Percentiles rank a stretch among this genome's conserved stretches.
Evolutionary conservation across 306 rosid genomes (phyloP).

Genomic region (Casuarina glauca): DNA sequence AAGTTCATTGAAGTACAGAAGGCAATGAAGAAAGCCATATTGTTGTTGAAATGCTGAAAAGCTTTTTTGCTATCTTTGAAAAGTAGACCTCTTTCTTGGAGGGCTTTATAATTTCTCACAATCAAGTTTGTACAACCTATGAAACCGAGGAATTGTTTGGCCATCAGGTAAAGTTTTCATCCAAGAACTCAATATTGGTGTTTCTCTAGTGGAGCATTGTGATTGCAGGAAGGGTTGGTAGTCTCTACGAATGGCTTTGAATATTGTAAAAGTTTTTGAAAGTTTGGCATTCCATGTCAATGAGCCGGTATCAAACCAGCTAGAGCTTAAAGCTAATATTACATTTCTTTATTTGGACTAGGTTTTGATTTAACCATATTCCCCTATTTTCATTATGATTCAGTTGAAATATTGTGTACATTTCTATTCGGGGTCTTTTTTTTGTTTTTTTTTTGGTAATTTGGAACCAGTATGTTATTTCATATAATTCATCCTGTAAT

Average conservation of each 20-base stretch:
- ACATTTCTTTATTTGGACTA: not conserved
- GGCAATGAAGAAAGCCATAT: not conserved
- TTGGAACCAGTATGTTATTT: conserved; percentile 1
- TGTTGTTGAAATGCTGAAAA: not conserved
- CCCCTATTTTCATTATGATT: not conserved
- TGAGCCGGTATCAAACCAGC: not conserved
- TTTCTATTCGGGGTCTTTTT: not conserved
- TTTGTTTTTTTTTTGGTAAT: not conserved
- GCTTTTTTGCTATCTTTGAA: not conserved
- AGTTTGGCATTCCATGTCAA: not conserved
- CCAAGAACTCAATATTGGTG: not conserved
- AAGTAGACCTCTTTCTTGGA: not conserved
- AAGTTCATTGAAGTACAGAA: not conserved
- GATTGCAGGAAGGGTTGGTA: not conserved
- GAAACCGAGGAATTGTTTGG: not conserved
- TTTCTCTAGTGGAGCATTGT: not conserved
- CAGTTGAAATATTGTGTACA: not conserved
- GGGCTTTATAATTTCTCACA: not conserved
- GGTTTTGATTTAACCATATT: not conserved
- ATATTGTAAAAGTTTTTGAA: not conserved
- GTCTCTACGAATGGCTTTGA: not conserved
- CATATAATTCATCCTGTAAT: conserved; percentile 2
- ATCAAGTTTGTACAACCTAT: not conserved
- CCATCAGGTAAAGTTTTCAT: not conserved
- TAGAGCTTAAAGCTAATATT: not conserved